phyloP scores from a whole-genome alignment of 345 rosid species.

The Odontarrhena argentea region DNA sequence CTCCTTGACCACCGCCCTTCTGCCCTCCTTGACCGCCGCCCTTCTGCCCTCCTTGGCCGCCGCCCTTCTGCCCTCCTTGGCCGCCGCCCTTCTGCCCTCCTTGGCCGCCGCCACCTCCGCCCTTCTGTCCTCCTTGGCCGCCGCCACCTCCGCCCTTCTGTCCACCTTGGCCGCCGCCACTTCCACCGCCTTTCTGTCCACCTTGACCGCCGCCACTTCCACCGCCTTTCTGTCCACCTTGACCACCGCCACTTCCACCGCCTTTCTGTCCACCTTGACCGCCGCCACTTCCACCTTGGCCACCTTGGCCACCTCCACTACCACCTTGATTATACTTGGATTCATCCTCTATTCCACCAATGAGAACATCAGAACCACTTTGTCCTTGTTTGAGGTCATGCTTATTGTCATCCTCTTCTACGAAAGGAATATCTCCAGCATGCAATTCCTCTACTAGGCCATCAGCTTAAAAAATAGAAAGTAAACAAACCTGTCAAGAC shows the following conservation, averaged over 20 bases:
- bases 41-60: slow-evolving; percentile 19
- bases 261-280: slow-evolving; percentile 24
- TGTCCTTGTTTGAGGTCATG: slow-evolving; percentile 12
- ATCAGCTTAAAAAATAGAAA: background rate
- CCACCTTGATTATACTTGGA: slow-evolving; percentile 32
- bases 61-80: background rate
- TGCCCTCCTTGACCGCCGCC: slow-evolving; percentile 1
- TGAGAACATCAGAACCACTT: slow-evolving; percentile 10
- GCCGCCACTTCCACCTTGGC: background rate
- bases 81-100: background rate
- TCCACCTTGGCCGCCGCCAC: slow-evolving; percentile 10
- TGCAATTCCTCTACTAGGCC: slow-evolving; percentile 22
- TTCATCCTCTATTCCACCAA: slow-evolving; percentile 27
- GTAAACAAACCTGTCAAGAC: background rate
- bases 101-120: slow-evolving; percentile 1
- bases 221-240: background rate
- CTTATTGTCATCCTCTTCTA: slow-evolving; percentile 15
- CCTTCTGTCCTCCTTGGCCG: slow-evolving; percentile 5
- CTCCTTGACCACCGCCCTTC: slow-evolving; percentile 9
- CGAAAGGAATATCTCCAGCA: slow-evolving; percentile 19
- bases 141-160: background rate
- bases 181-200: background rate
- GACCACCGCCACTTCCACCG: slow-evolving; percentile 7
- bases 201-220: background rate
- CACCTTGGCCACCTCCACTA: slow-evolving; percentile 14